Percentiles rank a stretch among this genome's conserved stretches.
Evolutionary conservation across 2,329 filamentous ascomycete genomes (phyloP).

Genomic region (Dactylellina leptospora): DNA sequence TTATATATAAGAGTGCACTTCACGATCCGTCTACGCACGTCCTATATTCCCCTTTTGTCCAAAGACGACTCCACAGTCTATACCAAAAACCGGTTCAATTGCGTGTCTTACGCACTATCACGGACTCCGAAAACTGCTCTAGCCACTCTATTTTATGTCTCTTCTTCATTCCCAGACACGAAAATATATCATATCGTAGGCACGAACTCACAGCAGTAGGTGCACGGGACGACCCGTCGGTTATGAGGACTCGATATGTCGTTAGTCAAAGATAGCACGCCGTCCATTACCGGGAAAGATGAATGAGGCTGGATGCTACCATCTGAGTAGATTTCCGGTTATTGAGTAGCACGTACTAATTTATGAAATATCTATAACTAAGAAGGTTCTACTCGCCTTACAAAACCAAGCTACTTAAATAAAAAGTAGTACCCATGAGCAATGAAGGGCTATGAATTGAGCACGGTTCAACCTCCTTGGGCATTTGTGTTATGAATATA

Average conservation of each 20-base stretch:
- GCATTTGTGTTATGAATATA: too few relatives aligned
- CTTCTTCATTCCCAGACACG: neutral
- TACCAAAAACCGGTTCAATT: neutral
- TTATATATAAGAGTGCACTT: neutral
- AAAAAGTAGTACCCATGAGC: too few relatives aligned
- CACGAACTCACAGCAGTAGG: neutral
- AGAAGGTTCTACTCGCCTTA: too few relatives aligned
- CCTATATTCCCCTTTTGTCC: neutral
- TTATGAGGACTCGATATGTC: conserved; percentile 5
- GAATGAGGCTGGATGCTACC: neutral
- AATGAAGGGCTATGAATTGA: too few relatives aligned
- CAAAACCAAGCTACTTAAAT: too few relatives aligned
- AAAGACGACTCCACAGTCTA: neutral
- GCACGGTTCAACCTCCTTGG: too few relatives aligned
- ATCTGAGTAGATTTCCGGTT: too few relatives aligned
- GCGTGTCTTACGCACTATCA: conserved; percentile 12
- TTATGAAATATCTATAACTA: too few relatives aligned
- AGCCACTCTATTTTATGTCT: conserved; percentile 18
- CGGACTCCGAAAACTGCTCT: neutral
- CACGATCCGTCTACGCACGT: neutral
- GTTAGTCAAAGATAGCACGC: neutral
- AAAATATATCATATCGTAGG: neutral
- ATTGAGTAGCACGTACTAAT: too few relatives aligned
- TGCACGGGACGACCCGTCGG: conserved; percentile 15
- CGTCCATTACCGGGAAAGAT: conserved; percentile 1